A percentile compares a stretch with the other conserved stretches of the same genome.
Evolutionary conservation across 495 filamentous ascomycete species (phyloP).

Genomic region (Neurospora sp.): DNA sequence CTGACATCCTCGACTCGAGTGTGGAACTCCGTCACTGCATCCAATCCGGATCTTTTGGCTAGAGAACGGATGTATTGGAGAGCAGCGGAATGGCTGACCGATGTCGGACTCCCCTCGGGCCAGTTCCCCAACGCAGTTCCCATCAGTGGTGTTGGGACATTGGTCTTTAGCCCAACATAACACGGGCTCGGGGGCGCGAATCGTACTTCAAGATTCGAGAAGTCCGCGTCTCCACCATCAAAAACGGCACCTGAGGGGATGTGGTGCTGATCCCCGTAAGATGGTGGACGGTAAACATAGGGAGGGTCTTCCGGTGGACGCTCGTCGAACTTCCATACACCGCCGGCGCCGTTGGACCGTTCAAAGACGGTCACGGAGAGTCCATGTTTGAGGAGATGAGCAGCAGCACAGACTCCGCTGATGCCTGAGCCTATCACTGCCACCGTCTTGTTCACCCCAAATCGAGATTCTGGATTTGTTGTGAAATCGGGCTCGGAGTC

Average conservation of each 20-base stretch:
- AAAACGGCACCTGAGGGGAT: constrained; percentile 5
- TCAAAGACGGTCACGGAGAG: constrained; percentile 58
- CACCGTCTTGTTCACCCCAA: constrained; percentile 23
- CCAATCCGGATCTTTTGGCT: constrained; percentile 36
- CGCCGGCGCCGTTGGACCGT: constrained; percentile 46
- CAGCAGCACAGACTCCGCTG: constrained; percentile 53
- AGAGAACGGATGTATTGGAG: constrained; percentile 51
- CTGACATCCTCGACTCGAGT: constrained; percentile 46
- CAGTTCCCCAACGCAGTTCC: constrained; percentile 47
- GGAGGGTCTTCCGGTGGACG: constrained; percentile 44
- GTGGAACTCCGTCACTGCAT: constrained; percentile 41
- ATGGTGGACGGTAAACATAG: constrained; percentile 44
- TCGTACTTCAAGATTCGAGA: constrained; percentile 6
- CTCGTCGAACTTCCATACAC: constrained; percentile 59
- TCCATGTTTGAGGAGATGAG: constrained; percentile 48
- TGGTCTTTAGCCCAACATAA: constrained; percentile 55
- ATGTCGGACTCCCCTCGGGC: constrained; percentile 47
- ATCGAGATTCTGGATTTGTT: neutral
- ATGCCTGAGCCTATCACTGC: constrained; percentile 65
- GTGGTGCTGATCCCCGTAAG: constrained; percentile 14
- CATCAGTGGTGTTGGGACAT: constrained; percentile 54
- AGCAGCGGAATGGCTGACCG: constrained; percentile 44
- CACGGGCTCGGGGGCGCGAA: constrained; percentile 33
- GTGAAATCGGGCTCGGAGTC: neutral
- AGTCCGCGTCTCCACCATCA: neutral